phyloP scores from a whole-genome alignment of 257 asterid genomes.

The Capsicum baccatum region DNA sequence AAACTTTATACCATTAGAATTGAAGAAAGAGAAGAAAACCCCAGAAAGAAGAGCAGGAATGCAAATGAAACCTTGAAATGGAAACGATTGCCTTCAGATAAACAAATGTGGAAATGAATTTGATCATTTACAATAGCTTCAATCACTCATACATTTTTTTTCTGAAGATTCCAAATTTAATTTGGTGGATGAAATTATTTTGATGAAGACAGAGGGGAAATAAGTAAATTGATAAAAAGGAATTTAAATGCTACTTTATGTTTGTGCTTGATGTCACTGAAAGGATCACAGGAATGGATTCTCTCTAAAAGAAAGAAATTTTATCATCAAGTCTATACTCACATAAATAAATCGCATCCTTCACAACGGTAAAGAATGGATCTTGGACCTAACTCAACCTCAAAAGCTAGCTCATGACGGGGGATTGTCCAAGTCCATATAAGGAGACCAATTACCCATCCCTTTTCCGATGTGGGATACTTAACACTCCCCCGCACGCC shows the following conservation, averaged over 20 bases:
- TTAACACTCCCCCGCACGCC: no score
- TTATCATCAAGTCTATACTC: background rate
- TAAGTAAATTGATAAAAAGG: background rate
- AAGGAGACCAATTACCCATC: no score
- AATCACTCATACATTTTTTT: background rate
- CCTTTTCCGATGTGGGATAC: no score
- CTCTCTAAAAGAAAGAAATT: background rate
- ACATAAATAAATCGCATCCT: slow-evolving; percentile 26
- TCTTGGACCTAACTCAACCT: no score
- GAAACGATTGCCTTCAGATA: background rate
- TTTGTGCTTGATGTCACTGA: background rate
- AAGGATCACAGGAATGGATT: slow-evolving; percentile 11
- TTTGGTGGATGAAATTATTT: background rate
- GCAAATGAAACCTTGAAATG: background rate
- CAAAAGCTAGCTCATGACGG: no score
- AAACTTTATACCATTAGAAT: background rate
- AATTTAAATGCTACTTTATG: background rate
- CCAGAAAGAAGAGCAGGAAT: slow-evolving; percentile 12
- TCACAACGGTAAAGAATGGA: background rate
- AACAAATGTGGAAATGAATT: background rate
- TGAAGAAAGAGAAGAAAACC: slow-evolving; percentile 7
- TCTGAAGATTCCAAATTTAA: slow-evolving; percentile 23
- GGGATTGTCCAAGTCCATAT: no score
- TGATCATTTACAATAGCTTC: background rate
- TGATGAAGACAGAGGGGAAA: background rate